A percentile compares a stretch with the other conserved stretches of the same genome.
Evolutionary conservation across 225 moss, liverwort and hornwort species (phyloP).

Genomic region (Pleurozium schreberi): DNA sequence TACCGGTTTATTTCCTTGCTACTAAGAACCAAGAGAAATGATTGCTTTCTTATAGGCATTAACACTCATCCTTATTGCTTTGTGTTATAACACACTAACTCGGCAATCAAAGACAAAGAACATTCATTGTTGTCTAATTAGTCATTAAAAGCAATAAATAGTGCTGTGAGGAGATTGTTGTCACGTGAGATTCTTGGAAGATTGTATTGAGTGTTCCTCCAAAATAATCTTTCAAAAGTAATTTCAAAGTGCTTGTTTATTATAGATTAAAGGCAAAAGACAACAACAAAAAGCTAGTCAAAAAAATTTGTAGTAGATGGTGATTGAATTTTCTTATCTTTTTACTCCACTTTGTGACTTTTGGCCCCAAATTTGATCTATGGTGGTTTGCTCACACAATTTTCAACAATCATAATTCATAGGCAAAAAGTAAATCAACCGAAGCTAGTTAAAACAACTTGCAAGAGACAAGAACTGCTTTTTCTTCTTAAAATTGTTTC

Average conservation of each 20-base stretch:
- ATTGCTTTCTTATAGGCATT: not conserved
- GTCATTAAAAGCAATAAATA: not conserved
- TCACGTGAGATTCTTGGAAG: no score
- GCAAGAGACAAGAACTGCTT: no score
- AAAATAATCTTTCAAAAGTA: not conserved
- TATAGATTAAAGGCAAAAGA: not conserved
- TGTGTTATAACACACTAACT: rapidly evolving
- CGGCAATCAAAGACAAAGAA: not conserved
- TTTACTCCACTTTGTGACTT: no score
- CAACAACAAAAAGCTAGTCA: rapidly evolving
- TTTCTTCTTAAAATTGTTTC: no score
- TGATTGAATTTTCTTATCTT: not conserved
- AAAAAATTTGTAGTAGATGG: not conserved
- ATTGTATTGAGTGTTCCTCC: no score
- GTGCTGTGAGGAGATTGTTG: no score
- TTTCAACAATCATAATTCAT: no score
- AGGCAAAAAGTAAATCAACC: no score
- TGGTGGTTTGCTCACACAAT: no score
- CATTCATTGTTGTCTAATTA: no score
- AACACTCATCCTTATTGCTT: not conserved
- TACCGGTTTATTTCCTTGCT: not conserved
- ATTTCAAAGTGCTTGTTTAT: not conserved
- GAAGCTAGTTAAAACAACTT: no score
- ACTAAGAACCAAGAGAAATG: rapidly evolving
- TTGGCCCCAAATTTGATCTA: no score